Evolutionary conservation across 306 rosid genomes (phyloP).

Genomic region (Rubus idaeus): DNA sequence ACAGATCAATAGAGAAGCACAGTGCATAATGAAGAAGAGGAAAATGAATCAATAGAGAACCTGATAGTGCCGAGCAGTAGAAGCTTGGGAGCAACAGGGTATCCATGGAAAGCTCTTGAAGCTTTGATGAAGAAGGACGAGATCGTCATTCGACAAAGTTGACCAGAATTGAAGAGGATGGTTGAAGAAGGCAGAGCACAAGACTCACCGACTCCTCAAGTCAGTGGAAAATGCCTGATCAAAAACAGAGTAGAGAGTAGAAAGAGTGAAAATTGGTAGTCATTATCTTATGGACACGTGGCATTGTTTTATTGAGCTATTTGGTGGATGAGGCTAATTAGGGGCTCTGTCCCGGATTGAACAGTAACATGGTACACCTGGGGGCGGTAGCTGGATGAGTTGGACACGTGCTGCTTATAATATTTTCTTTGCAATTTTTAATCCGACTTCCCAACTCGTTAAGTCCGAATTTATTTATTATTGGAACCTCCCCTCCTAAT

Average conservation of each 20-base stretch:
- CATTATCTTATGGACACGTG: neutral
- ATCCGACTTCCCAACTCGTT: neutral
- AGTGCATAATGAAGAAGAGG: neutral
- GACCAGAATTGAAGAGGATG: neutral
- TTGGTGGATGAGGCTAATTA: neutral
- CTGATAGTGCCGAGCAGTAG: slow-evolving; percentile 72
- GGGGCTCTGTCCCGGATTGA: neutral
- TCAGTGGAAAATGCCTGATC: neutral
- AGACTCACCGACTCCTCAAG: neutral
- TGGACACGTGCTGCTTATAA: neutral
- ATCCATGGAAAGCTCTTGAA: slow-evolving; percentile 46
- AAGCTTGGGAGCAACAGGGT: slow-evolving; percentile 51
- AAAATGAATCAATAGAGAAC: slow-evolving; percentile 26
- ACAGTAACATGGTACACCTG: neutral
- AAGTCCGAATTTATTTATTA: neutral
- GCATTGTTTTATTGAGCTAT: neutral
- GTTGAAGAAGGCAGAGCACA: neutral
- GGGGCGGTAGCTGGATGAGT: neutral
- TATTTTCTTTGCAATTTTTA: too few relatives aligned
- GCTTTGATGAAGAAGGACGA: slow-evolving; percentile 56
- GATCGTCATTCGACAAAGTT: slow-evolving; percentile 39
- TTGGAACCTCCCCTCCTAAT: neutral
- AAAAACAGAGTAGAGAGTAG: neutral
- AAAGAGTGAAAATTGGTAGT: too few relatives aligned
- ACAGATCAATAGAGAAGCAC: neutral